Conservation (phyloP, 1,284 basidiomycete species). For the Cerioporus squamosus region DNA sequence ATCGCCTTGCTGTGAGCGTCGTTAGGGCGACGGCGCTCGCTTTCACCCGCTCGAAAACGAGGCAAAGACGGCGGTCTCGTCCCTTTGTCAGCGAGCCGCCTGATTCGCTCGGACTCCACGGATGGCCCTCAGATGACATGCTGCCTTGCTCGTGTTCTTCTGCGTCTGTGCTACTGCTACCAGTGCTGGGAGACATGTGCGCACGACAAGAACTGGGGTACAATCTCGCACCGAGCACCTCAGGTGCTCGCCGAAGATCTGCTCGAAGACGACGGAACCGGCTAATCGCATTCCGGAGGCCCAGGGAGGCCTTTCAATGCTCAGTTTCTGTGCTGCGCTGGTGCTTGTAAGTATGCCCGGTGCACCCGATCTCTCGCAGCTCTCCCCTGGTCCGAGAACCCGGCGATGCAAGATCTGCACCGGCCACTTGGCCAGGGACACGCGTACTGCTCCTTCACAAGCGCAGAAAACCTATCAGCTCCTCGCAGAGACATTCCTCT, state of each 20-base stretch:
- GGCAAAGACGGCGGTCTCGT: constrained; percentile 1
- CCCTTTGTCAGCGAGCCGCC: constrained; percentile 6
- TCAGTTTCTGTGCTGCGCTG: neutral
- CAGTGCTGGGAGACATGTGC: neutral
- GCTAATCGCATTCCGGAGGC: neutral
- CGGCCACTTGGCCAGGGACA: neutral
- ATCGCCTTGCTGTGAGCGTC: constrained; percentile 11
- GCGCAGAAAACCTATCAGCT: too few species aligned
- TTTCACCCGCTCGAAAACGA: constrained; percentile 5
- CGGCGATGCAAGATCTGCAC: neutral
- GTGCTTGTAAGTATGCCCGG: neutral
- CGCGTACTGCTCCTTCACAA: too few species aligned
- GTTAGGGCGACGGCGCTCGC: constrained; percentile 17
- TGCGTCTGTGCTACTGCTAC: neutral
- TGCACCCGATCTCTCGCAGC: neutral
- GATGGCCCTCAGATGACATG: constrained; percentile 18
- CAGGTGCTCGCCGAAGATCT: neutral
- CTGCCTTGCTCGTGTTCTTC: constrained; percentile 9
- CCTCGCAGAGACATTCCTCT: too few species aligned
- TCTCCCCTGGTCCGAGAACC: neutral
- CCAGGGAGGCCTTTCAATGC: neutral
- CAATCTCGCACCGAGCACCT: neutral
- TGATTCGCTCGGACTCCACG: constrained; percentile 15
- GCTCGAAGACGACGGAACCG: neutral
- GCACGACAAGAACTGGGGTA: constrained; percentile 5